Evolutionary conservation across 805 yeast species (phyloP), one percentile per base, ranked within the genome.

Genomic region (Barnettozyma salicaria): DNA sequence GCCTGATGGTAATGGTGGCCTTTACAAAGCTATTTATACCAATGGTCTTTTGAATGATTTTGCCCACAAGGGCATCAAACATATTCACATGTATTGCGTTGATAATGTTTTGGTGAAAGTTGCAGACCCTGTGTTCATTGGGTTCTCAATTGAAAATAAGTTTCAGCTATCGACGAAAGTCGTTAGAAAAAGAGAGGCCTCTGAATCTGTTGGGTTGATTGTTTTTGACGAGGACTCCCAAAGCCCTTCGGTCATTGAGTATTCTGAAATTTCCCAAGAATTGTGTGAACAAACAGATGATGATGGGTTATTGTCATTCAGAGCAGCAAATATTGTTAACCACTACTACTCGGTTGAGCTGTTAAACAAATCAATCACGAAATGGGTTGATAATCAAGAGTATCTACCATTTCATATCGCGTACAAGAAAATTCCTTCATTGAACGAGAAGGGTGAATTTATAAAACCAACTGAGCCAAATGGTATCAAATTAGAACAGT

Each of bases 1-100:
- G 6, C 99, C 99, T 2, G 97, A 92, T 60, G 99, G 99, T 1
- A 92, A 92, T 58, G 99, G 99, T 41, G 99, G 99, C 2, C 67
- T 92, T 34, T 92, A 92, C 65, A 80, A 77, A 53, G 97, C 96
- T 1, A 68, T 92, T 27, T 62, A 65, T 49, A 72, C 72, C 29
- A 74, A 80, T 47, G 72, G 75, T 3, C 65, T 89, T 14, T 53
- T 92, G 22, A 72, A 73, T 6, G 96, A 90, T 57, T 74, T 92
- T 56, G 53, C 63, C 20, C 42, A 49, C 7, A 78, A 77, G 39
- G 88, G 87, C 6, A 76, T 90, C 45, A 76, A 85, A 59, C 97
- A 92, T 57, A 71, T 92, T 43, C 97, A 92, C 63, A 86, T 89
- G 84, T 92, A 88, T 64, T 90, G 97, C 63, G 97, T 92, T 33